These are phyloP conservation scores for Septoria linicola DNA, from an alignment of 2,329 filamentous ascomycete species.

Conservation along the genomic window DNA sequence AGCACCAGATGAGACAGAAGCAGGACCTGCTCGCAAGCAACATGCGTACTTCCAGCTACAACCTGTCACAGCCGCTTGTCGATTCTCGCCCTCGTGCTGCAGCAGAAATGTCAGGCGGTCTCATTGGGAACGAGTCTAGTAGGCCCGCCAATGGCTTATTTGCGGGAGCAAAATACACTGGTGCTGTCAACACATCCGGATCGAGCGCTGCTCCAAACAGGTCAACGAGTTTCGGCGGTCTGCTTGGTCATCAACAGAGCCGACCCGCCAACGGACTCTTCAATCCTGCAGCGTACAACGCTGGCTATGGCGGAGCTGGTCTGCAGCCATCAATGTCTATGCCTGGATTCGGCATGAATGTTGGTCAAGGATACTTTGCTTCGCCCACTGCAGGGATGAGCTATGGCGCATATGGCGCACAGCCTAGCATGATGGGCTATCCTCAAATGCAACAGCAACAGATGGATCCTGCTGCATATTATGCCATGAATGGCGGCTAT, in stretches of 20 bases:
- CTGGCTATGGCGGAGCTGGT: conserved; percentile 19
- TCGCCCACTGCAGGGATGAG: conserved; percentile 29
- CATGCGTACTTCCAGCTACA: conserved; percentile 33
- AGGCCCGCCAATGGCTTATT: conserved; percentile 37
- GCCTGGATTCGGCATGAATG: conserved; percentile 23
- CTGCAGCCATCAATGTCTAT: conserved; percentile 13
- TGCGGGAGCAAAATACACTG: conserved; percentile 26
- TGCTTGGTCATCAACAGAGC: conserved; percentile 23
- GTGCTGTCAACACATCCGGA: conserved; percentile 7
- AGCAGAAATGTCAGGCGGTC: conserved; percentile 32
- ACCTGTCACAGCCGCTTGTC: conserved; percentile 27
- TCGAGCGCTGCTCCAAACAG: conserved; percentile 3
- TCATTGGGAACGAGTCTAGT: conserved; percentile 23
- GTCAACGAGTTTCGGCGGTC: conserved; percentile 28
- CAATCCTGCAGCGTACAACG: conserved; percentile 29
- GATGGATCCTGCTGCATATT: conserved; percentile 22
- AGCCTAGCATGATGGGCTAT: conserved; percentile 15
- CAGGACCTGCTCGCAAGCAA: conserved; percentile 38
- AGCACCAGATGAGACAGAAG: conserved; percentile 39
- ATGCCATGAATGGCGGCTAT: conserved; percentile 19
- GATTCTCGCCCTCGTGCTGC: conserved; percentile 34
- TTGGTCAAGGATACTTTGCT: conserved; percentile 27
- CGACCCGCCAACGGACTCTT: conserved; percentile 38
- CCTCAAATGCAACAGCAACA: conserved; percentile 14
- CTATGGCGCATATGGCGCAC: conserved; percentile 21